These are phyloP conservation scores for Globisporangium irregulare DNA, from an alignment of 352 stramenopile species.

Conservation along the genomic window DNA sequence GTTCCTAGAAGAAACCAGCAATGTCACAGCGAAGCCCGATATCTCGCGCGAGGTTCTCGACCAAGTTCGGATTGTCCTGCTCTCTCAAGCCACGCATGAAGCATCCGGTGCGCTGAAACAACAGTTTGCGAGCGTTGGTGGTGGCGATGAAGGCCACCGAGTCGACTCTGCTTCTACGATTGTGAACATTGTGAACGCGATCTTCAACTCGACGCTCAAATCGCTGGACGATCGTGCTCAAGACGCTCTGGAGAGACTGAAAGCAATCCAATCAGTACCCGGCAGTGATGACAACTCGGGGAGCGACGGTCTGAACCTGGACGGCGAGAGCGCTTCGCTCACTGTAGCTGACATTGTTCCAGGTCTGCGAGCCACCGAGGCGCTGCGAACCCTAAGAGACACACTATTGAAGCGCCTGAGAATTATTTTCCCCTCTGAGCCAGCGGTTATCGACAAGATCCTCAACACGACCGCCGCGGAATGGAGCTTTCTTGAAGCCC, in stretches of 20 bases:
- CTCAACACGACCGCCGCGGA: neutral
- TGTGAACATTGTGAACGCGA: constrained; percentile 1
- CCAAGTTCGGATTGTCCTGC: neutral
- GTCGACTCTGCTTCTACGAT: neutral
- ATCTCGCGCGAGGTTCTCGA: constrained; percentile 5
- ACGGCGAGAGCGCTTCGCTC: neutral
- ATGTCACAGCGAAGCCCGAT: neutral
- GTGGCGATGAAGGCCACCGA: neutral
- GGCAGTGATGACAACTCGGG: neutral
- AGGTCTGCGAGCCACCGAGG: neutral
- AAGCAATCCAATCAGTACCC: neutral
- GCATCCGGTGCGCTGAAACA: neutral
- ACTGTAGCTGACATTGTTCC: neutral
- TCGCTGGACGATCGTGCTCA: neutral
- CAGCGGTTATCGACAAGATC: constrained; percentile 2
- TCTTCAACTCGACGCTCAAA: constrained; percentile 5
- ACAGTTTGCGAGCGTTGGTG: neutral
- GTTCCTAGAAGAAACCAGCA: constrained; percentile 1
- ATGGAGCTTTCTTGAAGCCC: constrained; percentile 2
- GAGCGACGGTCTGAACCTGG: neutral
- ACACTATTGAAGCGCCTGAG: neutral
- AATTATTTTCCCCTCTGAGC: neutral
- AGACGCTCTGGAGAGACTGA: neutral
- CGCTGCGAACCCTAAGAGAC: neutral
- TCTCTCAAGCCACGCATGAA: neutral